Base-by-base conservation (phyloP, 192 early-diverging fungal species). In the Phycomyces blakesleeanus region DNA sequence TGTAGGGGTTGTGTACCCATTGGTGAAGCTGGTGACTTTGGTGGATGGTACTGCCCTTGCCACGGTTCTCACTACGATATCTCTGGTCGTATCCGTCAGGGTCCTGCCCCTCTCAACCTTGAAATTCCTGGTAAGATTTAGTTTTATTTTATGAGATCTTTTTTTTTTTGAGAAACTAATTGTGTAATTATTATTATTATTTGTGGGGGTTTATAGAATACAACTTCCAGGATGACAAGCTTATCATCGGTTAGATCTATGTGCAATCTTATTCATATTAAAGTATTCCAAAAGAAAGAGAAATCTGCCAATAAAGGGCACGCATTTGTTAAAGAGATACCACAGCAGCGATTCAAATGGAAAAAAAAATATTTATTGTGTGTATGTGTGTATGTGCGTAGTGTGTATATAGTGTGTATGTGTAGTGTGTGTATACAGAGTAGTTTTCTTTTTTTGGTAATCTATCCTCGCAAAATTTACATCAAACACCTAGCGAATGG, bases 11-110 rank as follows among this genome's bases (percentile, higher is more conserved):
- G 96, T 81, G 96, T 98, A 57, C 96, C 96, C 61, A 91, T 97
- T 66, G 94, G 94, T 44, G 96, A 98, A 72, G 87, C 96, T 74
- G 96, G 96, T 74, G 96, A 98, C 58, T 98, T 85, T 78, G 92
- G 92, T 72, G 96, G 96, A 69, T 98, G 96, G 96, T 98, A 96
- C 88, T 98, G 96, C 81, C 96, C 96, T 56, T 98, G 96, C 87
- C 96, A 98, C 82, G 96, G 96, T 61, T 98, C 96, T 41, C 96
- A 98, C 76, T 98, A 98, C 77, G 96, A 98, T 76, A 94, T 98
- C 67, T 95, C 94, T 59, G 96, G 96, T 50, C 93, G 96, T 81
- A 95, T 96, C 66, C 87, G 96, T 70, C 95, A 97, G 84, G 96
- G 96, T 57, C 96, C 96, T 26, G 96, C 96, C 59, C 96, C 96